Evolutionary conservation across 2,329 filamentous ascomycete species (phyloP), one percentile per base, ranked within the genome.

Genomic region (Tolypocladium nubicola): DNA sequence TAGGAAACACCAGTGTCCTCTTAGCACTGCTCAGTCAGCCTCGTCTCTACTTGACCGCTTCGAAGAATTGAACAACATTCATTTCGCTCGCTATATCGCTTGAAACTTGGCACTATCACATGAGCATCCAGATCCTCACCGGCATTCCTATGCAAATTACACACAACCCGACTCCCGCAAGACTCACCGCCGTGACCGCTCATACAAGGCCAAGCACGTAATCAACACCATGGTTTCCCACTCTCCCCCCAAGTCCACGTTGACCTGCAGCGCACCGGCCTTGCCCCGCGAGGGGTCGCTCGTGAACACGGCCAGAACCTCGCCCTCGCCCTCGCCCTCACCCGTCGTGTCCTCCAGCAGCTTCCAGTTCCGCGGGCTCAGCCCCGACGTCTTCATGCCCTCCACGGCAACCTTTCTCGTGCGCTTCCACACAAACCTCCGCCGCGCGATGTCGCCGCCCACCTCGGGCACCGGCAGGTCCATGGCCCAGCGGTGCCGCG

Each of bases 321-420:
- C 43, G 16, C 23, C 41, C 9, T 26, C 37, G n/a, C 30, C 50
- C 41, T 52, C 19, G 9, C 37, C 50, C 13, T 53, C 21, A n/a
- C 33, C 43, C 9, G 16, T 6, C 5, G 3, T 8, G 33, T 54
- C 19, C 11, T 54, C 54, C 30, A 54, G 30, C 13, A 61, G 58
- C 52, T 61, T 61, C 58, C 58, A 61, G 53, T 61, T 61, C 11
- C 58, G 58, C 38, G 54, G 53, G 35, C 56, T 61, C 35, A 57
- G 45, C 23, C 43, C 26, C 38, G 54, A 45, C 9, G 57, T 43
- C 2, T 50, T 45, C 59, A 61, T 61, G 37, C 59, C 59, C 19
- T 61, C 57, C 14, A 59, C 59, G 23, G 52, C 55, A n/a, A 58
- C 56, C 26, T 47, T 56, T 30, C 54, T 56, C 2, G 59, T 61